These are phyloP conservation scores for Microdochium trichocladiopsis DNA, from an alignment of 2,329 filamentous ascomycete species.

Conservation along the genomic window DNA sequence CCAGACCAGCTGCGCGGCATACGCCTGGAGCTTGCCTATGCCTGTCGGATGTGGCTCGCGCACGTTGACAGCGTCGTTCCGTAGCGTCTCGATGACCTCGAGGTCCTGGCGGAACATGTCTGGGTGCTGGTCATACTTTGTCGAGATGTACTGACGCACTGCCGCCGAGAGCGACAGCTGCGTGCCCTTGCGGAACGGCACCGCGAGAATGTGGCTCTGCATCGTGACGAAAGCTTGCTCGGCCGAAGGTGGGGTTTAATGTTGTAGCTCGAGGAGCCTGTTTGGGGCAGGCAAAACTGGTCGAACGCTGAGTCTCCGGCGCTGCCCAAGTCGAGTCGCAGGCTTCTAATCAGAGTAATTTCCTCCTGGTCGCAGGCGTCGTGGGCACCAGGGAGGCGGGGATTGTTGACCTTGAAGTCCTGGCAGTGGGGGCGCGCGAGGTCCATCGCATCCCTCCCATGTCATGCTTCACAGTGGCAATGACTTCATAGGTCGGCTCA, in stretches of 20 bases:
- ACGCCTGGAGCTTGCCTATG: conserved; percentile 79
- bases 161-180: conserved; percentile 71
- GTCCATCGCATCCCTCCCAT: neutral
- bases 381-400: neutral
- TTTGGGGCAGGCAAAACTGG: neutral
- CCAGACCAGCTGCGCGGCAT: conserved; percentile 90
- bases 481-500: neutral
- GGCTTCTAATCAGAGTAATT: neutral
- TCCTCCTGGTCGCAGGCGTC: neutral
- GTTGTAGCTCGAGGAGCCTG: neutral
- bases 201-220: conserved; percentile 57
- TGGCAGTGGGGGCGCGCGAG: neutral
- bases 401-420: neutral
- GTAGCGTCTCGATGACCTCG: conserved; percentile 74
- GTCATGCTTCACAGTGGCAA: neutral
- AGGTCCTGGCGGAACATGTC: conserved; percentile 91
- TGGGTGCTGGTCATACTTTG: conserved; percentile 97
- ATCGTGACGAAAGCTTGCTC: conserved; percentile 6
- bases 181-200: conserved; percentile 84
- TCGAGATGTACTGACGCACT: conserved; percentile 91
- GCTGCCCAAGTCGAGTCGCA: neutral
- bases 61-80: conserved; percentile 80
- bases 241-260: conserved; percentile 1
- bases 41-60: conserved; percentile 84
- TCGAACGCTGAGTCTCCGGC: neutral